Conservation (phyloP, 345 rosid species). For the Limnanthes douglasii region DNA sequence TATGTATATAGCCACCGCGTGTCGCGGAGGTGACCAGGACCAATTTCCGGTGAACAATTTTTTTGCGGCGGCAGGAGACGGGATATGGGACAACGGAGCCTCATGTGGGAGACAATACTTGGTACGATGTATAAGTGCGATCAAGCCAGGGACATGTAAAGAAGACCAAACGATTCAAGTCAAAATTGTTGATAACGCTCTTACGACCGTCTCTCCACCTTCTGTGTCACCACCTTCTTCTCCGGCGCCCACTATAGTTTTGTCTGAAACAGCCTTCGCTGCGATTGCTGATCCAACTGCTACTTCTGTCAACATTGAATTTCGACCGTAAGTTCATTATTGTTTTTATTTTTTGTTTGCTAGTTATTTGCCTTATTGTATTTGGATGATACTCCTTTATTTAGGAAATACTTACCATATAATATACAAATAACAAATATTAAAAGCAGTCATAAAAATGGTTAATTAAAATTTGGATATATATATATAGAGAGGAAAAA, state of each 20-base stretch:
- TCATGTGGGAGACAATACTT: constrained; percentile 46
- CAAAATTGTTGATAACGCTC: constrained; percentile 33
- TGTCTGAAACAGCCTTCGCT: constrained; percentile 31
- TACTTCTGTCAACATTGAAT: constrained; percentile 27
- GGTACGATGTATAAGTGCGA: constrained; percentile 47
- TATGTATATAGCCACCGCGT: constrained; percentile 23
- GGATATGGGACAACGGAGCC: constrained; percentile 60
- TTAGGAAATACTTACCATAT: no score
- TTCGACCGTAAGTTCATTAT: constrained; percentile 45
- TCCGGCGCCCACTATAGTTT: constrained; percentile 24
- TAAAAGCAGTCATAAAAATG: no score
- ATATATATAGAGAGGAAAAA: no score
- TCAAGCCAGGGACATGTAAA: constrained; percentile 14
- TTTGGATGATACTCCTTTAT: no score
- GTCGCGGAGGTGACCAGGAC: constrained; percentile 19
- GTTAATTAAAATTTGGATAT: no score
- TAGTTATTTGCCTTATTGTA: no score
- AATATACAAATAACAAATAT: no score
- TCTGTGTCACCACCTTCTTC: no score
- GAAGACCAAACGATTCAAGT: constrained; percentile 26
- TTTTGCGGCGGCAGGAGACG: constrained; percentile 58
- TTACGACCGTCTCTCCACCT: constrained; percentile 1
- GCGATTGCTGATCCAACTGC: constrained; percentile 21
- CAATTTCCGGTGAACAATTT: constrained; percentile 44
- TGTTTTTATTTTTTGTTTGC: no score